These are phyloP conservation scores for Eucalyptus curtisii DNA, from an alignment of 345 rosid genomes.

Conservation along the genomic window DNA sequence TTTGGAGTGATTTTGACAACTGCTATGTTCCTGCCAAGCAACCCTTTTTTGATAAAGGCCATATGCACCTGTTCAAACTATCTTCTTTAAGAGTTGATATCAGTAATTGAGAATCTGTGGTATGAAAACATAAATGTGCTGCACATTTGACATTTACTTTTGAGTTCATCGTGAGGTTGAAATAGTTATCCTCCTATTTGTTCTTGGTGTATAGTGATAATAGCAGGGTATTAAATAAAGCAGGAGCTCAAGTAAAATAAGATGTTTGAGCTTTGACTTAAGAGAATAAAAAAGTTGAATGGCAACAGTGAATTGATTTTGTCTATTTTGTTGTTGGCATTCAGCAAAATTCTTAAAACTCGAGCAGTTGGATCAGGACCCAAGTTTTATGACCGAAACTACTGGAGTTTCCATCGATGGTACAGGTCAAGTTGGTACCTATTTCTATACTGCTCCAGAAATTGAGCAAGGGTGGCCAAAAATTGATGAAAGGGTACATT, in stretches of 20 bases:
- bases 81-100: neutral
- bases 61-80: neutral
- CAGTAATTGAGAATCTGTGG: neutral
- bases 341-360: slow-evolving; percentile 91
- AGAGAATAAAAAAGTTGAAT: neutral
- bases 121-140: neutral
- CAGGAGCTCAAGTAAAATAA: neutral
- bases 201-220: neutral
- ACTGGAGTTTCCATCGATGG: slow-evolving; percentile 71
- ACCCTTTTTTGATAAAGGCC: neutral
- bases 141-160: neutral
- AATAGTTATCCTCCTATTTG: neutral
- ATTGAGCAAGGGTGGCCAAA: slow-evolving; percentile 99
- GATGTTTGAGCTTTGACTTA: neutral
- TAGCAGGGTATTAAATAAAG: neutral
- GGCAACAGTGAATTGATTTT: neutral
- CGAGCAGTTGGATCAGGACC: slow-evolving; percentile 89
- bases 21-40: neutral
- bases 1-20: neutral
- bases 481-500: slow-evolving; percentile 86
- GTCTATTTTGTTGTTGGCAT: slow-evolving; percentile 2
- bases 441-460: slow-evolving; percentile 96
- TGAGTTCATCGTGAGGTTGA: neutral
- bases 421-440: slow-evolving; percentile 95
- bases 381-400: slow-evolving; percentile 36